Conservation (phyloP, 2,329 filamentous ascomycete genomes). For the Beauveria medogensis region DNA sequence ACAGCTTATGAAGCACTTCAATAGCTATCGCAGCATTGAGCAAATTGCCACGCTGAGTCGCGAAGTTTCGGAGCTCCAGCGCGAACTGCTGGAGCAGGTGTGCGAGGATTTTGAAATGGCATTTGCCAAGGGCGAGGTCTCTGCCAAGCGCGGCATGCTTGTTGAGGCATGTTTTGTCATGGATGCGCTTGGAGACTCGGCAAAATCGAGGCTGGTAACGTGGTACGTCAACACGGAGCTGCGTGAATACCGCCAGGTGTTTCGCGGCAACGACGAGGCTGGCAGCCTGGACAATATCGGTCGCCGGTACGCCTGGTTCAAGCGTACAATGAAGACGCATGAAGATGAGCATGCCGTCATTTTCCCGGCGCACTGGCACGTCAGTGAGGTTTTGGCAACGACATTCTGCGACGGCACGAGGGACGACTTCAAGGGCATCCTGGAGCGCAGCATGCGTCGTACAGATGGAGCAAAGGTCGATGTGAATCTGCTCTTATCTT, state of each 20-base stretch:
- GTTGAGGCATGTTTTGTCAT: conserved; percentile 87
- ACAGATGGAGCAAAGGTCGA: conserved; percentile 73
- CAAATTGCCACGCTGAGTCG: conserved; percentile 91
- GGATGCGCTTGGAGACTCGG: conserved; percentile 86
- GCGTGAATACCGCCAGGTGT: conserved; percentile 90
- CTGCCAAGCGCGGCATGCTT: conserved; percentile 59
- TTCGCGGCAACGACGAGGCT: conserved; percentile 92
- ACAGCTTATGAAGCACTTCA: conserved; percentile 97
- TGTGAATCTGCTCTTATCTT: conserved; percentile 80
- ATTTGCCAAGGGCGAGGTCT: conserved; percentile 82
- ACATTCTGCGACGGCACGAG: conserved; percentile 92
- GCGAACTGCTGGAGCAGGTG: conserved; percentile 91
- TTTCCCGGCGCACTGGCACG: conserved; percentile 82
- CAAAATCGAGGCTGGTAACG: conserved; percentile 71
- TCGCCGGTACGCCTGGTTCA: conserved; percentile 91
- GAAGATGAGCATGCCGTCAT: conserved; percentile 86
- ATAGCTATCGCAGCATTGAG: conserved; percentile 94
- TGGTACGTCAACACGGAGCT: conserved; percentile 99
- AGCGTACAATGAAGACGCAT: conserved; percentile 88
- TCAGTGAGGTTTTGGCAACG: conserved; percentile 82
- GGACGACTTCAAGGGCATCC: conserved; percentile 89
- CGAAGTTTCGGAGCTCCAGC: conserved; percentile 87
- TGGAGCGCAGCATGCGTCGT: conserved; percentile 78
- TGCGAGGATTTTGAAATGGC: conserved; percentile 97
- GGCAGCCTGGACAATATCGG: conserved; percentile 95